Evolutionary conservation across 495 filamentous ascomycete species (phyloP), one percentile per base, ranked within the genome.

Genomic region (Talaromyces thailandensis): DNA sequence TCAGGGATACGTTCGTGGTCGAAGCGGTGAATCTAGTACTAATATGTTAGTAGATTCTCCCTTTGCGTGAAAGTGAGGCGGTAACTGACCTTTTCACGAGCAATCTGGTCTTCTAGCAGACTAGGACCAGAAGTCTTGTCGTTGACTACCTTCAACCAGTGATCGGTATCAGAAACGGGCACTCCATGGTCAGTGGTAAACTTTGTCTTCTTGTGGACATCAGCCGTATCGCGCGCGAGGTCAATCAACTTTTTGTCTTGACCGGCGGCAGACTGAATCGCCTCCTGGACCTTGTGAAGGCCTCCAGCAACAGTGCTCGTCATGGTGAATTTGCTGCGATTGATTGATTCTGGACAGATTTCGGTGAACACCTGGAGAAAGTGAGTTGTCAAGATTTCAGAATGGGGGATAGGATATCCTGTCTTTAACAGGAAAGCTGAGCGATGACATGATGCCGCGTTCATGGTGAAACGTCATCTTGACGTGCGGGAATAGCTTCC

Each of bases 1-100:
- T 95, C 91, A 3, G 91, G 91, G 58, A 94, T 93, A 58, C 91
- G 83, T 71, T 96, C 91, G 65, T 94, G 90, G 67, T 94, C 90
- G 68, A 96, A 93, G 62, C 85, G 82, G 69, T 85, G 83, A 52
- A 92, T 90, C 89, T 92, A 52, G 14, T 12, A 32, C 29, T 16
- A n/a, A 45, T 35, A 14, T 45, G 40, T 55, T 18, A 29, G 37
- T 64, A n/a, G 56, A n/a, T n/a, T 32, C 29, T 5, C 23, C 29
- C n/a, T n/a, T 8, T 23, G 6, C 11, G 32, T n/a, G 23, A 18
- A 16, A 45, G 35, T 23, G 25, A 25, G 18, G 8, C 57, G 45
- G 3, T 57, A 73, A 60, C 60, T 6, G 52, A 90, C 89, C 81
- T 86, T 92, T 70, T 96, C 92, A 23, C 92, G 78, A 0, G 75